Base-by-base conservation (phyloP, 148 eudicot genomes). In the Selenicereus undatus region DNA sequence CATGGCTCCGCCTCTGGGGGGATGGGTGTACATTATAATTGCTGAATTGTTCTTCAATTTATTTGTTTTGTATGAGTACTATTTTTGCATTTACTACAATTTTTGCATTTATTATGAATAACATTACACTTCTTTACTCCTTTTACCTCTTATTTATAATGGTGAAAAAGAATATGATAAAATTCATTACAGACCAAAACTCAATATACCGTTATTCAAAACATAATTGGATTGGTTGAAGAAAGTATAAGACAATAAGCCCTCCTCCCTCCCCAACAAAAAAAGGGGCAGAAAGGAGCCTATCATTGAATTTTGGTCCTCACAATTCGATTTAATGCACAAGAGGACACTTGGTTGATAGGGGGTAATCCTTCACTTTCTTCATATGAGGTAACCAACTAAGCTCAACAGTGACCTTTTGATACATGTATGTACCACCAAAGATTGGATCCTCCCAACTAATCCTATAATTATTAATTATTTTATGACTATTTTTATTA, bases 341-440 rank as follows among this genome's bases (percentile, higher is more conserved):
- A 22, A 22, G 29, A 22, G 27, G 27, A 64, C 68, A 64, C 68
- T 64, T 64, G 68, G 29, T 8, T n/a, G 68, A 26, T 64, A 18
- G 62, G 62, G 62, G 20, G n/a, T 56, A 64, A 22, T 17, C 68
- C 68, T 64, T 64, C 68, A 64, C 29, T 64, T 64, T 64, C 29
- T 64, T 8, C 29, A 64, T 64, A 64, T 64, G 68, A 64, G 68
- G 29, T 64, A 64, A 22, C 68, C 68, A 64, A 27, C 68, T 64
- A 64, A 64, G 68, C 68, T 64, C 68, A 64, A 64, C 2, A 64
- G 68, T 64, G 68, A 64, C 68, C 27, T 64, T 54, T 64, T 64
- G 11, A n/a, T 22, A 64, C 68, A 64, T 24, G 22, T n/a, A 64
- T 24, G 22, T n/a, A 64, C 11, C 68, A 1, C 26, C 68, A 22